These are phyloP conservation scores for Globisporangium okanoganense DNA, from an alignment of 352 stramenopile species.

Conservation along the genomic window DNA sequence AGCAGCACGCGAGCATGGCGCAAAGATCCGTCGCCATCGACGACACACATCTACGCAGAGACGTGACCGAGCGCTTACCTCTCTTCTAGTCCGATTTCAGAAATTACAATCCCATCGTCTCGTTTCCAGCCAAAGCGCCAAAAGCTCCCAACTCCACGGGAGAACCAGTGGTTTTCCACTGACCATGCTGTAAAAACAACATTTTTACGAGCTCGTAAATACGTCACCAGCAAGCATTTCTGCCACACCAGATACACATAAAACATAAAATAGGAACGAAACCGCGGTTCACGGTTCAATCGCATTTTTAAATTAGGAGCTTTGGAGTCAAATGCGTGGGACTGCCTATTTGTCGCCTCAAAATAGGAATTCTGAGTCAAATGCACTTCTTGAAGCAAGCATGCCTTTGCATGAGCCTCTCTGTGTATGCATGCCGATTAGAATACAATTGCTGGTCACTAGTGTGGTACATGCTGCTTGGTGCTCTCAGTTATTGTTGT, in stretches of 20 bases:
- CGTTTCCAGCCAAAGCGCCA: slow-evolving; percentile 15
- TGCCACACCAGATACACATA: background rate
- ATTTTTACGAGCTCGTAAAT: slow-evolving; percentile 19
- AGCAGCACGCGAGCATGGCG: background rate
- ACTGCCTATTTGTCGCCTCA: background rate
- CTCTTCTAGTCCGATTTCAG: slow-evolving; percentile 88
- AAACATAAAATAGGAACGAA: background rate
- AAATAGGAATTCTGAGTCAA: background rate
- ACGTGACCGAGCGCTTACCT: slow-evolving; percentile 36
- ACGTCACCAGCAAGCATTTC: background rate
- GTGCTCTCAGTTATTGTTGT: background rate
- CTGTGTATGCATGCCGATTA: background rate
- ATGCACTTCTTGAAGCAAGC: background rate
- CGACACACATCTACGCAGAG: slow-evolving; percentile 4
- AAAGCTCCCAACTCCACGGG: slow-evolving; percentile 17
- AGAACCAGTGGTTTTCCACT: slow-evolving; percentile 23
- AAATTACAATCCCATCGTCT: slow-evolving; percentile 45
- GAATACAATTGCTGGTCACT: background rate
- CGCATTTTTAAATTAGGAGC: background rate
- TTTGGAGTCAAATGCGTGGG: background rate
- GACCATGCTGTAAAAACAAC: slow-evolving; percentile 17
- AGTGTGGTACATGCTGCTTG: background rate
- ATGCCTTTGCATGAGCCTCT: background rate
- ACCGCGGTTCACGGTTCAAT: background rate
- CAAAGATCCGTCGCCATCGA: background rate